Percentiles rank a stretch among this genome's conserved stretches.
Conservation (phyloP, 2,329 filamentous ascomycete species). For the Cercospora nicotianae region DNA sequence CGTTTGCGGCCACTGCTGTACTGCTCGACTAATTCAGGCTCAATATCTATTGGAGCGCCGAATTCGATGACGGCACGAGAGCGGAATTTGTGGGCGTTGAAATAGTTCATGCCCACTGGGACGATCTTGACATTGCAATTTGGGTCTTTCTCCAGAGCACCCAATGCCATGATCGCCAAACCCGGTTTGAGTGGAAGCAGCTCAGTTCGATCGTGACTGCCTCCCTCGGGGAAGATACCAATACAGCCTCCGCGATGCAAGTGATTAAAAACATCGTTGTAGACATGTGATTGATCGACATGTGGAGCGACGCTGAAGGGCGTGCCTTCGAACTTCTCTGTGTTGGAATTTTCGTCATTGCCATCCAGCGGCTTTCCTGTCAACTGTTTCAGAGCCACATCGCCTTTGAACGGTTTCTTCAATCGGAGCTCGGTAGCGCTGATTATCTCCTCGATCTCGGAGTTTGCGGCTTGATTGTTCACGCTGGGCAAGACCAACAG, state of each 20-base stretch:
- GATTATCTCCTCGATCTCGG: slow-evolving; percentile 79
- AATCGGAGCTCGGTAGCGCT: slow-evolving; percentile 78
- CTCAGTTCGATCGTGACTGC: slow-evolving; percentile 91
- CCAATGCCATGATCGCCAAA: slow-evolving; percentile 96
- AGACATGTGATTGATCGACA: slow-evolving; percentile 90
- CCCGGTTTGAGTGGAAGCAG: slow-evolving; percentile 91
- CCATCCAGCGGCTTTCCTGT: slow-evolving; percentile 64
- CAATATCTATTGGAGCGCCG: slow-evolving; percentile 82
- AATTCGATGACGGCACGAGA: slow-evolving; percentile 96
- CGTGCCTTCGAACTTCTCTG: slow-evolving; percentile 66
- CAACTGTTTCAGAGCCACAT: slow-evolving; percentile 73
- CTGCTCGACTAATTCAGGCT: slow-evolving; percentile 76
- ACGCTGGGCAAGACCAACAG: slow-evolving; percentile 83
- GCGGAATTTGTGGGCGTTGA: slow-evolving; percentile 97
- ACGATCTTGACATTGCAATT: slow-evolving; percentile 91
- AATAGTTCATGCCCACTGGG: slow-evolving; percentile 98
- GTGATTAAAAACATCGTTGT: slow-evolving; percentile 86
- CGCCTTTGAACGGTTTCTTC: slow-evolving; percentile 83
- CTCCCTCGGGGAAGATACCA: slow-evolving; percentile 95
- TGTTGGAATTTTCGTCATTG: slow-evolving; percentile 53
- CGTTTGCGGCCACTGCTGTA: slow-evolving; percentile 81
- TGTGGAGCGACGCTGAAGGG: slow-evolving; percentile 88
- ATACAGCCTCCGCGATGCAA: slow-evolving; percentile 83
- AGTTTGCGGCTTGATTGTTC: slow-evolving; percentile 75
- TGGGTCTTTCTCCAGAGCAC: slow-evolving; percentile 79